Base-by-base conservation (phyloP, 2,329 filamentous ascomycete species). In the Aspergillus hortae region DNA sequence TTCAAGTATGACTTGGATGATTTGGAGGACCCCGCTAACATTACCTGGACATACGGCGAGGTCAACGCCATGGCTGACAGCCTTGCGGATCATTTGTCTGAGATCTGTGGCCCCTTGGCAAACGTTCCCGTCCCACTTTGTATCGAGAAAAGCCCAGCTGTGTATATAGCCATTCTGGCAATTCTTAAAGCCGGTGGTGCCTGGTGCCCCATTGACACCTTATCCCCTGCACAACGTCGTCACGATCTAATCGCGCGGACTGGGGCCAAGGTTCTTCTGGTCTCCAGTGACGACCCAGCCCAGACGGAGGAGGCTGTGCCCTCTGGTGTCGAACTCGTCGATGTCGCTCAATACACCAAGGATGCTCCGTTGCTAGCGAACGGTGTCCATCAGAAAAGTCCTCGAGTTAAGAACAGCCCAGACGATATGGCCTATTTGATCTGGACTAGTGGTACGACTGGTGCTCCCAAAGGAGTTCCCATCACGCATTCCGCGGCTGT, bases 131-230 rank as follows among this genome's bases (percentile, higher is more conserved):
- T 72, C 5, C 70, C 67, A 7, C 68, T 75, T 12, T 73, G 70
- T 33, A 73, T 75, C 57, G 64, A 72, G 19, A 68, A 69, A 49
- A 68, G 67, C 43, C 63, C 69, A 3, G 66, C 68, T 9, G 33
- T 66, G 14, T 74, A 74, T 50, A 63, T 75, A 15, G 65, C 73
- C n/a, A 70, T 76, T 21, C 57, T 77, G 6, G 74, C 66, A 25
- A 67, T 72, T 21, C 56, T 77, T 44, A 76, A 76, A 52, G 67
- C 73, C 25, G 74, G 75, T 1, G 69, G 61, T 17, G 73, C 71
- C 1, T 75, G 69, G 65, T 74, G 68, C 52, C 71, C 73, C 0
- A 69, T 75, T 25, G 72, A 75, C 54, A 63, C 69, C 9, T 68
- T 67, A 5, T 73, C 69, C 15, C 71, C 72, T 14, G 30, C 66